phyloP scores from a whole-genome alignment of 2,329 filamentous ascomycete genomes.

The Exutisphaerella laricina region DNA sequence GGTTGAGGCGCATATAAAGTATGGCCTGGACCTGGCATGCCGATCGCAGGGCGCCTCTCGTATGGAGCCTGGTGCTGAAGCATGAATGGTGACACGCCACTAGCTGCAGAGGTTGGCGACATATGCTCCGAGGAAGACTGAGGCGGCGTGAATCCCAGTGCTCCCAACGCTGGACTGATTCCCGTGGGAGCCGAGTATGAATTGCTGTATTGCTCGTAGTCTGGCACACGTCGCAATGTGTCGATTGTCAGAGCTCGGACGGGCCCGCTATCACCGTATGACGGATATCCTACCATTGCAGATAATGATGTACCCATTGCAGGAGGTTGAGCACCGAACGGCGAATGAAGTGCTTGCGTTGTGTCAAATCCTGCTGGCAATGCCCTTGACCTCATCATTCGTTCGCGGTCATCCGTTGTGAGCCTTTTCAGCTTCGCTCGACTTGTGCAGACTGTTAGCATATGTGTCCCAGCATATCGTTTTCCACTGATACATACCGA shows the following conservation, averaged over 20 bases:
- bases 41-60: slow-evolving; percentile 22
- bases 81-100: slow-evolving; percentile 34
- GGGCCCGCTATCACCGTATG: slow-evolving; percentile 51
- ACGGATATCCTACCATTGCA: slow-evolving; percentile 40
- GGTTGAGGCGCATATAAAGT: slow-evolving; percentile 22
- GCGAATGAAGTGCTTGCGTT: slow-evolving; percentile 53
- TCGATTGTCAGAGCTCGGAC: slow-evolving; percentile 65
- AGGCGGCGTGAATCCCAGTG: slow-evolving; percentile 58
- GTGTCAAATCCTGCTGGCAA: slow-evolving; percentile 57
- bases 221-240: slow-evolving; percentile 56
- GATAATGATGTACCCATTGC: slow-evolving; percentile 46
- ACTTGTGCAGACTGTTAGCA: slow-evolving; percentile 35
- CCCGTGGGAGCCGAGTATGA: slow-evolving; percentile 55
- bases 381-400: slow-evolving; percentile 56
- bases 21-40: slow-evolving; percentile 14
- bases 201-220: slow-evolving; percentile 59
- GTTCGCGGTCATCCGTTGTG: slow-evolving; percentile 56
- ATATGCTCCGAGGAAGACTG: slow-evolving; percentile 45
- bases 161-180: slow-evolving; percentile 62
- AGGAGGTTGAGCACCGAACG: slow-evolving; percentile 42
- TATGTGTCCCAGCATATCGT: too few relatives aligned
- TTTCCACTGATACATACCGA: slow-evolving; percentile 60
- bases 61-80: slow-evolving; percentile 33
- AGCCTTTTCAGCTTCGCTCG: slow-evolving; percentile 58
- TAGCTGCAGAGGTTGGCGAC: slow-evolving; percentile 40